Evolutionary conservation across 331 rosid species (phyloP).

Genomic region (Erythrophleum ivorense): DNA sequence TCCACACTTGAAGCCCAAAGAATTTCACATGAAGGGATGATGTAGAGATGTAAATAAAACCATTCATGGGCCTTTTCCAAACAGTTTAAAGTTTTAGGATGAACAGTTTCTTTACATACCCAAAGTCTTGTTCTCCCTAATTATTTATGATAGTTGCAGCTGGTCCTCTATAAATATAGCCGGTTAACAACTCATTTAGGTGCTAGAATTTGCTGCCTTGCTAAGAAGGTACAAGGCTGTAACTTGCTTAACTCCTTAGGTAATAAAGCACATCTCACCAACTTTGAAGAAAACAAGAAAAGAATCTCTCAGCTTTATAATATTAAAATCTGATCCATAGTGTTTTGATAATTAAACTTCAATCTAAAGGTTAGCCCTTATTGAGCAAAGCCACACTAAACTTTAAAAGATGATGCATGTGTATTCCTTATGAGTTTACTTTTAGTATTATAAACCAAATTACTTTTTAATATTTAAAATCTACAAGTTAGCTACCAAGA

Average conservation of each 20-base stretch:
- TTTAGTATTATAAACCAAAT: not conserved
- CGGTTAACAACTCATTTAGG: no score
- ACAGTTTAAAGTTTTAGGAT: no score
- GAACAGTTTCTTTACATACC: no score
- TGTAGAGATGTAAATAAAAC: no score
- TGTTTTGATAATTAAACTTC: conserved; percentile 10
- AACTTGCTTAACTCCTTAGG: not conserved
- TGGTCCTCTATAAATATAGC: no score
- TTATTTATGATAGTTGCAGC: no score
- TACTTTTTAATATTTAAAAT: not conserved
- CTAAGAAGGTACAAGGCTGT: conserved; percentile 6
- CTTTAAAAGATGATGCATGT: not conserved
- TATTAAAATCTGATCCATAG: not conserved
- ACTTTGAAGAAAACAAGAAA: conserved; percentile 23
- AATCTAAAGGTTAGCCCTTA: not conserved
- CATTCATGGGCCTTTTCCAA: no score
- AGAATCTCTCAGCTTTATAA: conserved; percentile 25
- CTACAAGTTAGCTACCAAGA: not conserved
- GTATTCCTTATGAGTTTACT: not conserved
- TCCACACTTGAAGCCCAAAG: no score
- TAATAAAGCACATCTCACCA: not conserved
- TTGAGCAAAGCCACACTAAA: conserved; percentile 7
- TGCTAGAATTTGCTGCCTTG: not conserved
- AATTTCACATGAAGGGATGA: no score
- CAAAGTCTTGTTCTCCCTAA: no score